Evolutionary conservation across 495 filamentous ascomycete species (phyloP).

Genomic region (Lasiosphaeria hispida): DNA sequence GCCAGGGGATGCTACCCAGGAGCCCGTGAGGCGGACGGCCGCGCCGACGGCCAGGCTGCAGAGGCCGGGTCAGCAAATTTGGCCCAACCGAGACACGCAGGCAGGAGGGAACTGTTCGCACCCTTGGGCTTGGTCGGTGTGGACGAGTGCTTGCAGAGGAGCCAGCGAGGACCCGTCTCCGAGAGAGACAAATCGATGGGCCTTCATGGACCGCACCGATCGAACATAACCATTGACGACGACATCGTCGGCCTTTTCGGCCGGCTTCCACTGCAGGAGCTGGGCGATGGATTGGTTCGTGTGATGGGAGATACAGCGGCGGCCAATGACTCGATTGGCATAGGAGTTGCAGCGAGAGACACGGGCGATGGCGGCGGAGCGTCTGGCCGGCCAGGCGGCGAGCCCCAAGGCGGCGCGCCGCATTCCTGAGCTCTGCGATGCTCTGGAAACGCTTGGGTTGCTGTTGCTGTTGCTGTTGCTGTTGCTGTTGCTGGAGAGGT

Average conservation of each 20-base stretch:
- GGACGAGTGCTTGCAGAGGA: constrained; percentile 79
- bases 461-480: too few species aligned
- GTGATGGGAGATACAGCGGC: constrained; percentile 23
- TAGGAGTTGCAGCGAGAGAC: neutral
- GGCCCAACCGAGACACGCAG: constrained; percentile 25
- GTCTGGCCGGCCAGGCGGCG: too few species aligned
- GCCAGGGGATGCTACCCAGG: constrained; percentile 73
- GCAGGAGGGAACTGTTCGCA: constrained; percentile 46
- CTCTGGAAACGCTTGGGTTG: neutral
- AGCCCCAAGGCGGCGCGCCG: too few species aligned
- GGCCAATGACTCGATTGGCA: constrained; percentile 4
- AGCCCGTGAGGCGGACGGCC: constrained; percentile 73
- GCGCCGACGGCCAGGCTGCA: constrained; percentile 75
- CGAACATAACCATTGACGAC: constrained; percentile 75
- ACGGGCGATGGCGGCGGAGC: neutral
- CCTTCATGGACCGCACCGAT: constrained; percentile 83
- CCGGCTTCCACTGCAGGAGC: constrained; percentile 33
- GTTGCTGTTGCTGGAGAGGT: too few species aligned
- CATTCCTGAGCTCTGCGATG: too few species aligned
- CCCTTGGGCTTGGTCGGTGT: constrained; percentile 71
- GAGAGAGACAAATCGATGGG: constrained; percentile 75
- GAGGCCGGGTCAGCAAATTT: constrained; percentile 27
- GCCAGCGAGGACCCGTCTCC: constrained; percentile 82
- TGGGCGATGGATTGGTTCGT: constrained; percentile 26
- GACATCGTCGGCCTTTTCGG: constrained; percentile 28